Evolutionary conservation across 371 early-diverging fungal genomes (phyloP), one percentile per base, ranked within the genome.

Genomic region (Mortierella sp.): DNA sequence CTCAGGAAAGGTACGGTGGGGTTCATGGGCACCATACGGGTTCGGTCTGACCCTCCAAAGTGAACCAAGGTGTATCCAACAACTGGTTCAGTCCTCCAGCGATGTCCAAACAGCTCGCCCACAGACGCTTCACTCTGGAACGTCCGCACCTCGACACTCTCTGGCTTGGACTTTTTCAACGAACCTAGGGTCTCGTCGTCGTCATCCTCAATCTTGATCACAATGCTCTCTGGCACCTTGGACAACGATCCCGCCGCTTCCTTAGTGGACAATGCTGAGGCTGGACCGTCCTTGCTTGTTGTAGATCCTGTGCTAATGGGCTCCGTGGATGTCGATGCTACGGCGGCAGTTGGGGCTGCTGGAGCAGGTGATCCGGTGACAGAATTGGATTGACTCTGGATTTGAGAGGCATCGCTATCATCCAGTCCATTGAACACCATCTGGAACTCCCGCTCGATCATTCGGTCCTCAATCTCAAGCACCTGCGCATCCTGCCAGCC

Each of bases 401-500:
- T 58, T 24, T 48, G 75, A 19, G 73, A 72, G 26, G 74, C 68
- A 74, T 84, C 80, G 50, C 70, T 55, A 16, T 84, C 84, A 28
- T 84, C 84, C 38, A 80, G 47, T 44, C 84, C 84, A 70, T 84
- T 80, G 65, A 84, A 84, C 16, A 84, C 84, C 54, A 84, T 76
- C 71, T 84, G 80, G 47, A 84, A 84, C 72, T 84, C 81, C n/a
- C 81, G 71, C 60, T 84, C 84, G 14, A 24, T 31, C 84, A 84
- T 80, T 21, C 84, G 78, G n/a, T 84, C 84, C 73, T 80, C 81
- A 58, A 84, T 84, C 45, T 84, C 85, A 31, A 84, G 79, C 42
- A 81, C 72, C 58, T 84, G 85, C n/a, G 85, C 85, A 78, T 84
- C 85, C 79, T 84, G 85, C 85, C 85, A 84, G 11, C 85, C 85